A percentile compares a stretch with the other conserved stretches of the same genome.
phyloP scores from a whole-genome alignment of 1,284 basidiomycete species.

The Malassezia equina region DNA sequence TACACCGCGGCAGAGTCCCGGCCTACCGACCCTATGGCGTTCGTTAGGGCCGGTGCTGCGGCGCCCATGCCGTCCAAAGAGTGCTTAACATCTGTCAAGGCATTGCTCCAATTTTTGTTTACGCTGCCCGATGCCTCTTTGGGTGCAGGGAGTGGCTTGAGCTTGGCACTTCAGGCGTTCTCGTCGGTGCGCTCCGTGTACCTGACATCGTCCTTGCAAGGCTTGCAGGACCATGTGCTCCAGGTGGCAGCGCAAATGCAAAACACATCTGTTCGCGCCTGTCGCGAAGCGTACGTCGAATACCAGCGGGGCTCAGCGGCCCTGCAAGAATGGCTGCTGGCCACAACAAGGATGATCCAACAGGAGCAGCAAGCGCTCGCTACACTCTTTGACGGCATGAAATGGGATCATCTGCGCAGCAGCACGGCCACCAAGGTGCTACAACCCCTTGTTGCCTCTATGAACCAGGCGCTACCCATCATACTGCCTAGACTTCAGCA shows the following conservation, averaged over 20 bases:
- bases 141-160: background rate
- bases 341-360: constrained; percentile 30
- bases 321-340: constrained; percentile 25
- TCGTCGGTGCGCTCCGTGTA: constrained; percentile 5
- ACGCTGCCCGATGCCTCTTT: background rate
- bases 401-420: constrained; percentile 20
- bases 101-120: constrained; percentile 19
- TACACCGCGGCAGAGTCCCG: constrained; percentile 34
- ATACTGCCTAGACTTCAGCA: constrained; percentile 27
- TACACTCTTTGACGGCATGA: constrained; percentile 22
- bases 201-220: background rate
- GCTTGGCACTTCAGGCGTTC: constrained; percentile 2
- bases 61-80: constrained; percentile 23
- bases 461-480: constrained; percentile 22
- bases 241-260: constrained; percentile 1
- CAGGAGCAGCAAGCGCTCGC: constrained; percentile 28
- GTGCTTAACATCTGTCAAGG: constrained; percentile 27
- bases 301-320: constrained; percentile 22
- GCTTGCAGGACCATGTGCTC: background rate
- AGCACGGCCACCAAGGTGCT: constrained; percentile 24
- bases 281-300: constrained; percentile 3
- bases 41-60: background rate
- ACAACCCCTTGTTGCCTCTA: constrained; percentile 13
- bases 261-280: constrained; percentile 5
- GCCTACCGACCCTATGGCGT: constrained; percentile 24